Conservation (phyloP, 805 yeast genomes). For the Wickerhamomyces xylosicus region DNA sequence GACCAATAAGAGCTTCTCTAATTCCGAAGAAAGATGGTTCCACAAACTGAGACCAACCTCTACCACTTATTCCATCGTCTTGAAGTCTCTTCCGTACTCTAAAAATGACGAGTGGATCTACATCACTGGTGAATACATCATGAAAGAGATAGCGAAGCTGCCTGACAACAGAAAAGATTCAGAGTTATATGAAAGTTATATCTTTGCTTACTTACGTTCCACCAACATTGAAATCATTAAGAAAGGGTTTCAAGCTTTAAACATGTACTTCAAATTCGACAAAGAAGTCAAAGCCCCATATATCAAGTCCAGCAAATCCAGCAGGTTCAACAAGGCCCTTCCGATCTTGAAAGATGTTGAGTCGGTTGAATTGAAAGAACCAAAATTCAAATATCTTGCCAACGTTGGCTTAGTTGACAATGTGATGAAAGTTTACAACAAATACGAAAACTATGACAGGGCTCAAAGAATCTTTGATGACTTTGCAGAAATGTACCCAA, state of each 20-base stretch:
- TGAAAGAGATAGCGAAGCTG: constrained; percentile 6
- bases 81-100: constrained; percentile 14
- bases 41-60: constrained; percentile 21
- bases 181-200: constrained; percentile 11
- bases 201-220: constrained; percentile 10
- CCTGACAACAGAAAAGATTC: constrained; percentile 9
- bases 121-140: constrained; percentile 7
- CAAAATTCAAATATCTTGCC: constrained; percentile 12
- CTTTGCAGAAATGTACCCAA: constrained; percentile 6
- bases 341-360: not conserved
- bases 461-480: constrained; percentile 8
- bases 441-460: constrained; percentile 8
- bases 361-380: constrained; percentile 3
- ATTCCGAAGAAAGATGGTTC: constrained; percentile 6
- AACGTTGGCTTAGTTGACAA: constrained; percentile 12
- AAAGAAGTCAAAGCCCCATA: not conserved
- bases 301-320: not conserved
- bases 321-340: not conserved
- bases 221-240: constrained; percentile 7
- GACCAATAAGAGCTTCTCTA: constrained; percentile 6
- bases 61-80: constrained; percentile 21
- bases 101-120: constrained; percentile 3
- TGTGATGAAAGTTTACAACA: constrained; percentile 10
- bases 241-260: constrained; percentile 12
- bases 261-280: constrained; percentile 8